phyloP scores from a whole-genome alignment of 129 eudicot species.

The Smallanthus sonchifolius region DNA sequence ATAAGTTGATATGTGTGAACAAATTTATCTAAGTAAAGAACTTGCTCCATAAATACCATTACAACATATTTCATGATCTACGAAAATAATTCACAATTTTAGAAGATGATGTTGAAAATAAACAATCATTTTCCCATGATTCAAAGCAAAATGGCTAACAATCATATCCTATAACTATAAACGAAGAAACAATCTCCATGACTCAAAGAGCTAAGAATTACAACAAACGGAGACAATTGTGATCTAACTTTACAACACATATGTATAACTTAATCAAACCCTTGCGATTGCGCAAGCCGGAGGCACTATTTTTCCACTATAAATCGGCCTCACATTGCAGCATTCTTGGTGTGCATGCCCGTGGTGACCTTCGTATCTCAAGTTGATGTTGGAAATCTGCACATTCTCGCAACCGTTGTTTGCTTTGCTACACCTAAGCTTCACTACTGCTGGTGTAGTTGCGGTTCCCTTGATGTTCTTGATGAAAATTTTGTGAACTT shows the following conservation, averaged over 20 bases:
- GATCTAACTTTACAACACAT: neutral
- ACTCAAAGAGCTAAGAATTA: neutral
- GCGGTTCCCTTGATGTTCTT: slow-evolving; percentile 48
- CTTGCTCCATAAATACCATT: too few species aligned
- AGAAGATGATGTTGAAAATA: neutral
- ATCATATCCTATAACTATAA: neutral
- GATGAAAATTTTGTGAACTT: slow-evolving; percentile 44
- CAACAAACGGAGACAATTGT: neutral
- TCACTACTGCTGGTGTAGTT: slow-evolving; percentile 30
- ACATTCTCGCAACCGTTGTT: slow-evolving; percentile 50
- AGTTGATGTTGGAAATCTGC: slow-evolving; percentile 41
- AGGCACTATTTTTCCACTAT: slow-evolving; percentile 39
- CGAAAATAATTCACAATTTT: neutral
- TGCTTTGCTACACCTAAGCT: slow-evolving; percentile 45
- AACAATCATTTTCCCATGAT: slow-evolving; percentile 6
- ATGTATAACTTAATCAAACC: neutral
- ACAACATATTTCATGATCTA: neutral
- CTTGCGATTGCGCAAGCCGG: slow-evolving; percentile 13
- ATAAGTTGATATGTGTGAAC: too few species aligned
- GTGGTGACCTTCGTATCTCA: slow-evolving; percentile 32
- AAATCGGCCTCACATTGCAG: slow-evolving; percentile 40
- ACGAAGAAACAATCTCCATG: neutral
- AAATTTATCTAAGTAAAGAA: too few species aligned
- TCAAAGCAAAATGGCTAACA: neutral
- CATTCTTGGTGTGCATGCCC: slow-evolving; percentile 46